phyloP scores from a whole-genome alignment of 495 filamentous ascomycete species.

The Staphylotrichum tortipilum region DNA sequence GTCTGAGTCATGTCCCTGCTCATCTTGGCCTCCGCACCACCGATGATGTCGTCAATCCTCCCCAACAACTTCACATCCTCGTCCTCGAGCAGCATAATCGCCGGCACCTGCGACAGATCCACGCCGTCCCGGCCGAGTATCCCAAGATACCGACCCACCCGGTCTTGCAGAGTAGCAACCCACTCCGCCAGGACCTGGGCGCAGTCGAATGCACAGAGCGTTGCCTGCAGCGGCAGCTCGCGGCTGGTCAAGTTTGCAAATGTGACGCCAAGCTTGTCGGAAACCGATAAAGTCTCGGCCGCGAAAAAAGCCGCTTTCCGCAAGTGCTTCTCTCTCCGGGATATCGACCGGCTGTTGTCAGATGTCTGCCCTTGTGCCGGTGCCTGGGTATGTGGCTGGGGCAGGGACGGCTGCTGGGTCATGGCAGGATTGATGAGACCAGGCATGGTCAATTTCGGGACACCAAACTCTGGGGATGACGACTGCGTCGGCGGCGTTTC shows the following conservation, averaged over 20 bases:
- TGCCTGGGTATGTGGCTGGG: slow-evolving; percentile 22
- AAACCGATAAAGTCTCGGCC: slow-evolving; percentile 84
- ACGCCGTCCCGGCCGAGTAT: slow-evolving; percentile 75
- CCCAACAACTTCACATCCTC: slow-evolving; percentile 82
- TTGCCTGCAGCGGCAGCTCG: slow-evolving; percentile 87
- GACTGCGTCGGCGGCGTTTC: slow-evolving; percentile 47
- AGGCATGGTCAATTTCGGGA: slow-evolving; percentile 22
- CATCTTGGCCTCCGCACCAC: slow-evolving; percentile 74
- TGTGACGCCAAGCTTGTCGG: slow-evolving; percentile 77
- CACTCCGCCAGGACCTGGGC: slow-evolving; percentile 96
- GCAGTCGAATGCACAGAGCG: slow-evolving; percentile 91
- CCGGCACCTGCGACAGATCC: slow-evolving; percentile 67
- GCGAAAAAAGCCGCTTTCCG: slow-evolving; percentile 93
- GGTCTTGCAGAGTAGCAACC: slow-evolving; percentile 90
- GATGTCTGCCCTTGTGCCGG: too few relatives aligned
- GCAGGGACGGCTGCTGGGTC: slow-evolving; percentile 13
- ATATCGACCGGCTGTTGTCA: slow-evolving; percentile 25
- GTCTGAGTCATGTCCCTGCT: slow-evolving; percentile 38
- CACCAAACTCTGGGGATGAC: slow-evolving; percentile 43
- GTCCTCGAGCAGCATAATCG: slow-evolving; percentile 82
- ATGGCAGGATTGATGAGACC: slow-evolving; percentile 16
- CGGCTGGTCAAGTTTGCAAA: slow-evolving; percentile 79
- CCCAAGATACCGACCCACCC: slow-evolving; percentile 80
- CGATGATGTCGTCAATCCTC: slow-evolving; percentile 76
- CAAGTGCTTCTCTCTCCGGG: slow-evolving; percentile 70